phyloP scores from a whole-genome alignment of 2,329 filamentous ascomycete genomes.

The Thielaviopsis cerberus region DNA sequence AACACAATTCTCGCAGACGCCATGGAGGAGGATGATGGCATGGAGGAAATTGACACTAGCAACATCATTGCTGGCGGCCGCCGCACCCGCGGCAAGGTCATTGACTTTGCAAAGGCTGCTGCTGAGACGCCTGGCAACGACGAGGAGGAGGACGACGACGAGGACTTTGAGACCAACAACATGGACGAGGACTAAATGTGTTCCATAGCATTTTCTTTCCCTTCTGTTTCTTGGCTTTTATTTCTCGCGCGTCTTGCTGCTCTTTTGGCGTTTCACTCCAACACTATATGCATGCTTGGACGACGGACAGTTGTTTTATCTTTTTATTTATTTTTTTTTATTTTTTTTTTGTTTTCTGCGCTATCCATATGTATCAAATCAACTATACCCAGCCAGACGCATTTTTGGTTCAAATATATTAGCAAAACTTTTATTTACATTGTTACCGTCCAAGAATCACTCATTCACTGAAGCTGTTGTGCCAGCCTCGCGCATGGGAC shows the following conservation, averaged over 20 bases:
- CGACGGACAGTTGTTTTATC: too few relatives aligned
- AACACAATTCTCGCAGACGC: conserved; percentile 21
- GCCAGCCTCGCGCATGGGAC: not conserved
- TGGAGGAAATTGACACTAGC: conserved; percentile 76
- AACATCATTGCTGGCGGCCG: conserved; percentile 68
- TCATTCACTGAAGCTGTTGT: not conserved
- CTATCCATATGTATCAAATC: not conserved
- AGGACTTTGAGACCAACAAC: conserved; percentile 51
- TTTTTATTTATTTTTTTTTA: not conserved
- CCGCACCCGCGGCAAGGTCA: conserved; percentile 79
- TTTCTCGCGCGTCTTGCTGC: not conserved
- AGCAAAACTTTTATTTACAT: too few relatives aligned
- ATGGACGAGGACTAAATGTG: conserved; percentile 41
- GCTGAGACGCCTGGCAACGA: conserved; percentile 57
- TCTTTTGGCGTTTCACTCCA: not conserved
- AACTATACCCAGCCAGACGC: not conserved
- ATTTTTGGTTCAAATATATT: too few relatives aligned
- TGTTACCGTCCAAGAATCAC: not conserved
- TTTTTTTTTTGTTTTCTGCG: not conserved
- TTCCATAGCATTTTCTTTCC: not conserved
- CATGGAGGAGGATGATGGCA: conserved; percentile 54
- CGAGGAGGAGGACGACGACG: conserved; percentile 64
- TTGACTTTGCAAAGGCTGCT: conserved; percentile 84
- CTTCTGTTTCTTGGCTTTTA: not conserved
- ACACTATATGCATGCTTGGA: not conserved